Percentiles rank a stretch among this genome's conserved stretches.
phyloP scores from a whole-genome alignment of 176 grass and related monocot species.

The Oryza longistaminata region DNA sequence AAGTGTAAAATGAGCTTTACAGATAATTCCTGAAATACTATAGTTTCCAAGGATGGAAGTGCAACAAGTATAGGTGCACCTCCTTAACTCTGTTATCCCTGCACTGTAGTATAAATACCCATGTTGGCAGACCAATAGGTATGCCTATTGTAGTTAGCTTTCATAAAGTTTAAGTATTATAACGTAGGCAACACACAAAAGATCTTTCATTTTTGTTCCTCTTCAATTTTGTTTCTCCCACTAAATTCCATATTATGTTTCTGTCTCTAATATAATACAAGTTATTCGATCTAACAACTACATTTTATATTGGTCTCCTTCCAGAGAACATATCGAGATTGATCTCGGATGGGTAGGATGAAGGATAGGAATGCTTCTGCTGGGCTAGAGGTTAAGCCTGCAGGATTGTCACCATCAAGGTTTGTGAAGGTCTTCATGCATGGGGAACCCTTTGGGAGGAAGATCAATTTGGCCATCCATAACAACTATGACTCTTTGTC shows the following conservation, averaged over 20 bases:
- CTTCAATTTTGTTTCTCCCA: no score
- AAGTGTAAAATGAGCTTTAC: neutral
- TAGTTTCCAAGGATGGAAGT: neutral
- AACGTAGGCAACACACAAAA: conserved; percentile 22
- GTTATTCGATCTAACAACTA: no score
- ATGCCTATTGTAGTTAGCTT: neutral
- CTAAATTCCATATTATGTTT: no score
- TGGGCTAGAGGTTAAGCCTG: neutral
- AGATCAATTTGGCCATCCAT: conserved; percentile 44
- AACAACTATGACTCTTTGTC: conserved; percentile 31
- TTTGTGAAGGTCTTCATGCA: conserved; percentile 59
- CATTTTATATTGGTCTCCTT: no score
- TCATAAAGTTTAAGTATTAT: neutral
- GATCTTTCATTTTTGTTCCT: no score
- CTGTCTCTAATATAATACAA: no score
- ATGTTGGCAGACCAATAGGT: neutral
- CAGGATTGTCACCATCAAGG: conserved; percentile 20
- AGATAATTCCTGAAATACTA: neutral
- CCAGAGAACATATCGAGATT: no score
- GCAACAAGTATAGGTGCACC: neutral
- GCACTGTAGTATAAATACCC: conserved; percentile 31
- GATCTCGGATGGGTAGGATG: no score
- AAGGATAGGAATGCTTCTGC: neutral
- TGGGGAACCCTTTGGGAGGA: conserved; percentile 32
- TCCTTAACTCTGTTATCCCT: neutral